Evolutionary conservation across 768 basidiomycete genomes (phyloP).

Genomic region (Gyrodon lividus): DNA sequence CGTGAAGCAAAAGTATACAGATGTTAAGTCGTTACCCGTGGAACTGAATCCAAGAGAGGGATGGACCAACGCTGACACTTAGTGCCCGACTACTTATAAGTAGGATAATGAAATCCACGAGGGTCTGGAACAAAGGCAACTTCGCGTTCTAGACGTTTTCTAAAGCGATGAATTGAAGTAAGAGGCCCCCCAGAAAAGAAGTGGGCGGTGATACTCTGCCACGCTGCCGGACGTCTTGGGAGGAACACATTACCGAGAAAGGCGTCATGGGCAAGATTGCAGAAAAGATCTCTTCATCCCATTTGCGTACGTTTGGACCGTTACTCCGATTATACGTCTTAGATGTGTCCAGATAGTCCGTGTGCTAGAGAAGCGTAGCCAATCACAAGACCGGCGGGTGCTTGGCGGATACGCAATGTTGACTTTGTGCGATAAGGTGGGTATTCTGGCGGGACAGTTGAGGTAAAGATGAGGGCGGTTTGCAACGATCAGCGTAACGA

Average conservation of each 20-base stretch:
- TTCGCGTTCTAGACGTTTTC: slow-evolving; percentile 22
- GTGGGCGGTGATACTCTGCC: slow-evolving; percentile 13
- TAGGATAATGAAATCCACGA: slow-evolving; percentile 15
- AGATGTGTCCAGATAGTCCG: slow-evolving; percentile 28
- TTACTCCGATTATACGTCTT: slow-evolving; percentile 30
- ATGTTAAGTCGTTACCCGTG: slow-evolving; percentile 15
- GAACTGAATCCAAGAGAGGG: slow-evolving; percentile 11
- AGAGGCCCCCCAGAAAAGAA: slow-evolving; percentile 34
- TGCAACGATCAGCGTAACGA: slow-evolving; percentile 9
- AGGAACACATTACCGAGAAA: slow-evolving; percentile 22
- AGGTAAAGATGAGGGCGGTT: slow-evolving; percentile 29
- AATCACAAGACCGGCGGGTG: slow-evolving; percentile 7
- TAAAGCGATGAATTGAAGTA: slow-evolving; percentile 32
- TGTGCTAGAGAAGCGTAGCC: slow-evolving; percentile 18
- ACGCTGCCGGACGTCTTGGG: slow-evolving; percentile 12
- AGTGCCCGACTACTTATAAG: slow-evolving; percentile 20
- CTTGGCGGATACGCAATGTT: slow-evolving; percentile 1
- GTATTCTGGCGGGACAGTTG: slow-evolving; percentile 18
- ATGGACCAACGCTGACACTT: slow-evolving; percentile 4
- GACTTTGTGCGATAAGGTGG: slow-evolving; percentile 5
- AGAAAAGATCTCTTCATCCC: slow-evolving; percentile 11
- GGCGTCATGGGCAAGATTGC: slow-evolving; percentile 14
- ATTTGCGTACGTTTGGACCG: slow-evolving; percentile 8
- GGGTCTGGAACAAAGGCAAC: slow-evolving; percentile 20
- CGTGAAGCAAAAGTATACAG: slow-evolving; percentile 14